These are phyloP conservation scores for Copromyces sp. DNA, from an alignment of 495 filamentous ascomycete species.

Conservation along the genomic window DNA sequence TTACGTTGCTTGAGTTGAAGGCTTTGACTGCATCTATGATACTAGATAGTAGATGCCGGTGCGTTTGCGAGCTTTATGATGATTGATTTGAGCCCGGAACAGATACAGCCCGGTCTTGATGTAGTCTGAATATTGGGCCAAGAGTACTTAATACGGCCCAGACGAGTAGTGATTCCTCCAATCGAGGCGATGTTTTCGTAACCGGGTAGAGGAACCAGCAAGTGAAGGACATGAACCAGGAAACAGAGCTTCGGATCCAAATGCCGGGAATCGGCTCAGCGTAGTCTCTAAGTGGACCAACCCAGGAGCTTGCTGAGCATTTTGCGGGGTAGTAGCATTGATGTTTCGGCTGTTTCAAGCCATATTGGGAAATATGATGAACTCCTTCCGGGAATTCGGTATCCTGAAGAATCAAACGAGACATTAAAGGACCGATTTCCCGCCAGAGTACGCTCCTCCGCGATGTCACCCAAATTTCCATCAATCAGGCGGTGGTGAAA, in stretches of 20 bases:
- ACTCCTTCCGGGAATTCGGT: background rate
- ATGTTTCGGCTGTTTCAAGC: background rate
- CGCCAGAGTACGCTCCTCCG: background rate
- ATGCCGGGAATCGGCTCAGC: background rate
- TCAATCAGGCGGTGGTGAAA: slow-evolving; percentile 11
- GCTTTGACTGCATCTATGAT: background rate
- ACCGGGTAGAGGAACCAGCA: background rate
- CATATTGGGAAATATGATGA: background rate
- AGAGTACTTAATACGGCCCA: background rate
- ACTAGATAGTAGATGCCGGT: background rate
- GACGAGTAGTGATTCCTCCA: background rate
- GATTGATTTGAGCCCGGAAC: background rate
- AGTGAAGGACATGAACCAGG: background rate
- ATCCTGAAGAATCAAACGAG: background rate
- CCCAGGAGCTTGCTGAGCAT: background rate
- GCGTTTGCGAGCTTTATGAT: background rate
- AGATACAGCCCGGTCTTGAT: background rate
- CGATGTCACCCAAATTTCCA: slow-evolving; percentile 8
- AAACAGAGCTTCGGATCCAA: background rate
- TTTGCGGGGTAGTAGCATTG: background rate
- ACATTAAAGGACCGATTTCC: background rate
- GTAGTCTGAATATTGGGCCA: background rate
- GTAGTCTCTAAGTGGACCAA: background rate
- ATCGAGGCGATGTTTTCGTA: background rate
- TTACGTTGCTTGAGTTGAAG: background rate